Evolutionary conservation across 225 moss, liverwort and hornwort species (phyloP), one percentile per base, ranked within the genome.

Genomic region (Anthoceros angustus): DNA sequence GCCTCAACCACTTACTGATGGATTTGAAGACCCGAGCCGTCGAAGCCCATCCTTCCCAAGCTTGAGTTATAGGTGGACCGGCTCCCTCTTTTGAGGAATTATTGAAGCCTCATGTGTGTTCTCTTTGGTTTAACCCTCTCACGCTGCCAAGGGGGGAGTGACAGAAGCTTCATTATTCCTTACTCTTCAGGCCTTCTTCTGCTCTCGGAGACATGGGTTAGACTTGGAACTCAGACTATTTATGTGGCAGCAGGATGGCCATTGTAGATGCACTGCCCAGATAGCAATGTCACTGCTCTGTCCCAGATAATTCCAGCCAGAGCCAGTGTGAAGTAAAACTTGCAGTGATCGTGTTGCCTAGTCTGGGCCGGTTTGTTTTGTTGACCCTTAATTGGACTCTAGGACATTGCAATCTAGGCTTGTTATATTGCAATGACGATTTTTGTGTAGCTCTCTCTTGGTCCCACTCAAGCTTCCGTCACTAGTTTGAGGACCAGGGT

Each of bases 1-100:
- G 77, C 75, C 78, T 66, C 78, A 75, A 72, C 73, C 70, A 76
- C 71, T 77, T 72, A 66, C 76, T 42, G 69, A 77, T 77, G 77
- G 80, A 78, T 71, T 43, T 70, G 55, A 79, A 83, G 82, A 83
- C 79, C 76, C 70, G 72, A 79, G 82, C 79, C 77, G 82, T 70
- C 76, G 82, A 77, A 79, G 82, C 82, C 79, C 74, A 77, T 79
- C 79, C 79, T 83, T 74, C 74, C 82, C 76, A 82, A 82, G 82
- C 65, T 76, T 81, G 72, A 75, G 70, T 75, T 73, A 68, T 76
- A 79, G 55, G 55, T 75, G 82, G 82, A 82, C 76, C 70, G 79
- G 66, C 66, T 83, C 77, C 82, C 82, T 83, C 82, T 83, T 77
- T 83, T 68, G 82, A 79, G 79, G 79, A 79, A 76, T 72, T 82